A percentile compares a stretch with the other conserved stretches of the same genome.
These are phyloP conservation scores for Botryosphaeria dothidea DNA, from an alignment of 2,329 filamentous ascomycete genomes.

Conservation along the genomic window DNA sequence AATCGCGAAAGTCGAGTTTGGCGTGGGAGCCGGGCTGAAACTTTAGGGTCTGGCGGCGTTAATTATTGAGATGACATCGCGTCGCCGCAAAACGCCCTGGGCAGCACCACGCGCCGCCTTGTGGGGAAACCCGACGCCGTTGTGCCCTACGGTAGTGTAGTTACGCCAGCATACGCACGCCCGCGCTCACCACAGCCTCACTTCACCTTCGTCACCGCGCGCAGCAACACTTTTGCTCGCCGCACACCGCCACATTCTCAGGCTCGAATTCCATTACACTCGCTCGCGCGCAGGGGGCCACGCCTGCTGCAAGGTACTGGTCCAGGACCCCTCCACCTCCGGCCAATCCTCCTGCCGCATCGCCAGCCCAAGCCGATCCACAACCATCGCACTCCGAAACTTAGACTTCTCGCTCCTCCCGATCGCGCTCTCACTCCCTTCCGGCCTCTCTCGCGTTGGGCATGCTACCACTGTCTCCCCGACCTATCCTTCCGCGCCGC, in stretches of 20 bases:
- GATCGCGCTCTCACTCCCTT: neutral
- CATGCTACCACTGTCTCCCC: conserved; percentile 12
- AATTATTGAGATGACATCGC: conserved; percentile 15
- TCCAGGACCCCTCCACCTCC: conserved; percentile 18
- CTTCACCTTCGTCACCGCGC: neutral
- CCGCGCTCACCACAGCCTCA: conserved; percentile 1
- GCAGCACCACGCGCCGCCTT: conserved; percentile 10
- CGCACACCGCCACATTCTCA: conserved; percentile 19
- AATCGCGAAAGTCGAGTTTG: neutral
- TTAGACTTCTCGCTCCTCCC: neutral
- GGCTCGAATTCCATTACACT: conserved; percentile 10
- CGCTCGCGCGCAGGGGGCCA: conserved; percentile 16
- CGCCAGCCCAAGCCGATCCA: conserved; percentile 15
- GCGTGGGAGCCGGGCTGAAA: conserved; percentile 6
- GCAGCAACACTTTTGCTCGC: conserved; percentile 4
- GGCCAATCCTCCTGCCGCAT: conserved; percentile 16
- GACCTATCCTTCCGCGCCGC: conserved; percentile 6
- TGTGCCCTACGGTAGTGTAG: conserved; percentile 5
- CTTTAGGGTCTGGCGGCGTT: neutral
- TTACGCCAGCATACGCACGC: neutral
- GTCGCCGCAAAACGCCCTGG: conserved; percentile 6
- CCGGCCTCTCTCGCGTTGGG: conserved; percentile 12
- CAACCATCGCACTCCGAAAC: conserved; percentile 12
- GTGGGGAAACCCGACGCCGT: conserved; percentile 12
- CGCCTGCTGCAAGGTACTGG: conserved; percentile 17